Base-by-base conservation (phyloP, 768 basidiomycete species). In the Rhodotorula taiwanensis region DNA sequence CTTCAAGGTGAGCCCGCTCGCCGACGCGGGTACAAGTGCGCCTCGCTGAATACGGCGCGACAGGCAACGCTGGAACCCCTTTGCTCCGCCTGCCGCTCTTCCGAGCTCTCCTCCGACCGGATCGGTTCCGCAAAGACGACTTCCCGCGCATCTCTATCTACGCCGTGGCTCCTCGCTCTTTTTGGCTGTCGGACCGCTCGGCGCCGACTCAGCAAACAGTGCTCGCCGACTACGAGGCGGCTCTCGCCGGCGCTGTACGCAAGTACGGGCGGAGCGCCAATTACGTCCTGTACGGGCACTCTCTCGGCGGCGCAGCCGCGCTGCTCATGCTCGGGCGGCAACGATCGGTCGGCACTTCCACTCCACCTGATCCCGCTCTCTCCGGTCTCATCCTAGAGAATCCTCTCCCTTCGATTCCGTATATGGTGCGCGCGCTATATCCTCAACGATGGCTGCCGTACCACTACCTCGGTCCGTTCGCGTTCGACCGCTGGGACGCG, bases 61-160 rank as follows among this genome's bases (percentile, higher is more conserved):
- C 60, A 79, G 80, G 80, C n/a, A 82, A 82, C 62, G 80, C 81
- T 5, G 81, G 81, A 3, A 81, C 80, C 42, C 80, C 81, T 0
- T 71, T 81, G 4, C 74, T 76, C 20, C 79, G 81, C 16, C 60
- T 80, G 14, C 79, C 80, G 2, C 72, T 80, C 43, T 81, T 82
- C 67, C 69, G 79, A 4, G 59, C 65, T 7, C 72, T 69, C 54
- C 53, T 71, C 56, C 68, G 52, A 18, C 16, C 28, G 41, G 9
- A 10, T 5, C 42, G 1, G 8, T 33, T 1, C 18, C 23, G 31
- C 28, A 16, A 4, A 11, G 8, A 1, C 18, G 2, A 11, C 41
- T 20, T 34, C 27, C 15, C 64, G 4, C 64, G 33, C 50, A 63
- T 70, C 9, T 72, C 71, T 11, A 64, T 81, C 59, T 47, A 81